A percentile compares a stretch with the other conserved stretches of the same genome.
Evolutionary conservation across 2,329 filamentous ascomycete species (phyloP).

Genomic region (Aspergillus tamarii): DNA sequence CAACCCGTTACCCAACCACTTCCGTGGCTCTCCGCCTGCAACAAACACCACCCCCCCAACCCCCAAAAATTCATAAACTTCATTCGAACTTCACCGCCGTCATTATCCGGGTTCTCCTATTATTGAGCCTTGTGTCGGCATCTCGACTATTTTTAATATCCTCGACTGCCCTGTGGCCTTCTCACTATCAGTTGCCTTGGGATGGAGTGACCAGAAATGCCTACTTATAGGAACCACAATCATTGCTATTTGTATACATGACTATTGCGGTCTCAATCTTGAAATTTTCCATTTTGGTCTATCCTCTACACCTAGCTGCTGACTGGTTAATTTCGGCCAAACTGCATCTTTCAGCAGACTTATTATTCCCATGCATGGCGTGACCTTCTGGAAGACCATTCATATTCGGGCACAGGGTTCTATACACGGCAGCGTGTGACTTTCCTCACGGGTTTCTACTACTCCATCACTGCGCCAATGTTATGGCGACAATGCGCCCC

Average conservation of each 20-base stretch:
- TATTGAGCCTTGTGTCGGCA: background rate
- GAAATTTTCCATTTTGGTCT: background rate
- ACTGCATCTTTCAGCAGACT: background rate
- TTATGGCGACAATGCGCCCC: constrained; percentile 4
- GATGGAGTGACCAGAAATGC: background rate
- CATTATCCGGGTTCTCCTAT: background rate
- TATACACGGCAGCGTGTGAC: background rate
- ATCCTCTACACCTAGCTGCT: background rate
- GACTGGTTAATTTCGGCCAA: background rate
- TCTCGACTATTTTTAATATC: background rate
- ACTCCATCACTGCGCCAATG: background rate
- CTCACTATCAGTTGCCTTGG: background rate
- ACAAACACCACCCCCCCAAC: background rate
- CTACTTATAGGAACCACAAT: background rate
- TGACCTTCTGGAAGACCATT: background rate
- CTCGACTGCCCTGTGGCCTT: background rate
- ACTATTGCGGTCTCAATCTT: background rate
- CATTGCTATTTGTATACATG: background rate
- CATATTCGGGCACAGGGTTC: background rate
- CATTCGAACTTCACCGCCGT: background rate
- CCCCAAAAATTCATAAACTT: background rate
- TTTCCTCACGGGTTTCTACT: background rate
- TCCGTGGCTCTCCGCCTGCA: constrained; percentile 5
- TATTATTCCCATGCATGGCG: background rate
- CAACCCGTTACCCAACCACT: background rate